A percentile compares a stretch with the other conserved stretches of the same genome.
These are phyloP conservation scores for Penicillium sp. DNA, from an alignment of 2,329 filamentous ascomycete species.

Conservation along the genomic window DNA sequence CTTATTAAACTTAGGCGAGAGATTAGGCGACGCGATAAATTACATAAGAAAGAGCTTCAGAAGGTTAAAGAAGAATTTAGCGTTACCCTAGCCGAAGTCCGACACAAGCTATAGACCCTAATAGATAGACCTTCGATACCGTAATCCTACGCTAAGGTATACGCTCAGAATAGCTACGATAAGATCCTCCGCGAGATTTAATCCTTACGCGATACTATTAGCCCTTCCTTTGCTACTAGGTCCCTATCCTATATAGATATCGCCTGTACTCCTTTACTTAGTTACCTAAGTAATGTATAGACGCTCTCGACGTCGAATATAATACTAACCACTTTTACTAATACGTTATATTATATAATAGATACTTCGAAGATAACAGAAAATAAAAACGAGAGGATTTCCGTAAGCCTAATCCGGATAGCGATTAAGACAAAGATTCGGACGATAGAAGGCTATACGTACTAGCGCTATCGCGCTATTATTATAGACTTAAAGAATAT, in stretches of 20 bases:
- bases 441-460: conserved; percentile 6
- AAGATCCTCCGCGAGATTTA: conserved; percentile 21
- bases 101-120: too few species aligned
- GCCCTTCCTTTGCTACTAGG: not conserved
- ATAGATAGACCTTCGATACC: too few species aligned
- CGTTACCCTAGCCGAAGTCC: too few species aligned
- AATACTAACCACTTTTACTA: conserved; percentile 16
- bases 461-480: conserved; percentile 12
- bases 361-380: conserved; percentile 16
- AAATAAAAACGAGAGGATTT: conserved; percentile 8
- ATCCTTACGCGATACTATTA: conserved; percentile 16
- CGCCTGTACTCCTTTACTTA: conserved; percentile 12
- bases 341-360: conserved; percentile 14
- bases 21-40: too few species aligned
- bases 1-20: conserved; percentile 11
- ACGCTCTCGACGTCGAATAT: conserved; percentile 16
- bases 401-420: conserved; percentile 9
- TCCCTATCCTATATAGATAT: conserved; percentile 21
- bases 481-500: conserved; percentile 12
- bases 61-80: too few species aligned
- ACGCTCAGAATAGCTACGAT: conserved; percentile 14
- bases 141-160: not conserved
- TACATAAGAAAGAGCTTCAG: too few species aligned
- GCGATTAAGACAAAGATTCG: conserved; percentile 15
- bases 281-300: conserved; percentile 20